Evolutionary conservation across 495 filamentous ascomycete genomes (phyloP), one percentile per base, ranked within the genome.

Genomic region (Symbiotaphrina buchneri): DNA sequence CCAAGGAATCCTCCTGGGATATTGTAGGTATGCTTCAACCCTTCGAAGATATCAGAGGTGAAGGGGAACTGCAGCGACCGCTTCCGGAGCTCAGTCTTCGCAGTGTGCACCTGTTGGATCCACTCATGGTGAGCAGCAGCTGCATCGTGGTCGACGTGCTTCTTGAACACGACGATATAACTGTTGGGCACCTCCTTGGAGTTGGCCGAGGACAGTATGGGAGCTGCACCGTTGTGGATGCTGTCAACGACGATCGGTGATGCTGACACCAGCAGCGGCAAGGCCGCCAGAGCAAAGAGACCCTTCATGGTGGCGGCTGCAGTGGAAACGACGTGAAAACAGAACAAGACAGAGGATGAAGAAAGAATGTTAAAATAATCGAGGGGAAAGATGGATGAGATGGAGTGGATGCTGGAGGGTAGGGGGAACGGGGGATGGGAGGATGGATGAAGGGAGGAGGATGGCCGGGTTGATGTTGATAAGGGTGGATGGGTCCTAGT

Each of bases 81-180:
- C 72, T 93, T 95, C 50, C 71, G 71, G 43, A 95, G 74, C 59
- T 92, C 84, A 28, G 56, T 46, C 21, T 47, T 53, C 51, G 74
- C 59, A 39, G 52, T 58, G 48, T 87, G 77, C 43, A 91, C 63
- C 55, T 78, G 65, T 59, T 91, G 71, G 44, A 99, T 74, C 90
- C 90, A 99, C 49, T 50, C 68, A 47, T 92, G 83, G 48, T 99
- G 90, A 41, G 62, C 64, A 16, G 63, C 49, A 8, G 75, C 80
- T 31, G 65, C 58, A 13, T 55, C 54, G 16, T 69, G 52, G 36
- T 59, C 58, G 33, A 99, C 74, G 48, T 94, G 81, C 52, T 85
- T 76, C 71, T 99, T 95, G 68, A 99, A 94, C 40, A 91, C 80
- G 55, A 99, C 56, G 54, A 99, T 93, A 53, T 95, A 99, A 23